These are phyloP conservation scores for Cercospora sp. DNA, from an alignment of 2,329 filamentous ascomycete species.

Conservation along the genomic window DNA sequence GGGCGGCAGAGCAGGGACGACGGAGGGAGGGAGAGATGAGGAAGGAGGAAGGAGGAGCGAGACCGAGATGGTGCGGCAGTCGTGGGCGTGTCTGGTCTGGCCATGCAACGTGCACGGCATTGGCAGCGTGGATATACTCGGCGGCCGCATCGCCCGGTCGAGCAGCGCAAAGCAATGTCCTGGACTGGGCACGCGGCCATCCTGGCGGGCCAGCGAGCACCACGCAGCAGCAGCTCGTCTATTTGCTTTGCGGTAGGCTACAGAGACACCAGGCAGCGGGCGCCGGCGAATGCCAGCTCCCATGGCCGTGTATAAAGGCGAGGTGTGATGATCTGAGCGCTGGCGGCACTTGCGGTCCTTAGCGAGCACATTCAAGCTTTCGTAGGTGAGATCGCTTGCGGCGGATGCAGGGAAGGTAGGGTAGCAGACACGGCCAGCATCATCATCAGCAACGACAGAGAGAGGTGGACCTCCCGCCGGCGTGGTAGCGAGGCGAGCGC, in stretches of 20 bases:
- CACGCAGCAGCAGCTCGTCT: slow-evolving; percentile 9
- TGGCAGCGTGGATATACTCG: neutral
- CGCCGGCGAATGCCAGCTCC: slow-evolving; percentile 9
- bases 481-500: slow-evolving; percentile 14
- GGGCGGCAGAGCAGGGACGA: neutral
- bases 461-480: neutral
- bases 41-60: neutral
- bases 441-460: neutral
- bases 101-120: neutral
- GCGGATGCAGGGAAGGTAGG: slow-evolving; percentile 1
- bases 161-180: neutral
- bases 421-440: neutral
- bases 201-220: neutral
- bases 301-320: neutral
- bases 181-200: neutral
- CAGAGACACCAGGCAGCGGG: neutral
- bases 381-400: slow-evolving; percentile 15
- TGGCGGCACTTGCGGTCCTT: slow-evolving; percentile 5
- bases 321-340: slow-evolving; percentile 20
- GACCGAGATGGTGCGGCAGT: neutral
- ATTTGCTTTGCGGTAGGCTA: slow-evolving; percentile 14
- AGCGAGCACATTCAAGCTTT: slow-evolving; percentile 11
- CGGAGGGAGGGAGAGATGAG: neutral
- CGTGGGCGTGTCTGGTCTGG: neutral
- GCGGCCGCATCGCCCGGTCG: neutral